Percentiles rank a stretch among this genome's conserved stretches.
Conservation (phyloP, 106 monocot genomes). For the Acorus calamus region DNA sequence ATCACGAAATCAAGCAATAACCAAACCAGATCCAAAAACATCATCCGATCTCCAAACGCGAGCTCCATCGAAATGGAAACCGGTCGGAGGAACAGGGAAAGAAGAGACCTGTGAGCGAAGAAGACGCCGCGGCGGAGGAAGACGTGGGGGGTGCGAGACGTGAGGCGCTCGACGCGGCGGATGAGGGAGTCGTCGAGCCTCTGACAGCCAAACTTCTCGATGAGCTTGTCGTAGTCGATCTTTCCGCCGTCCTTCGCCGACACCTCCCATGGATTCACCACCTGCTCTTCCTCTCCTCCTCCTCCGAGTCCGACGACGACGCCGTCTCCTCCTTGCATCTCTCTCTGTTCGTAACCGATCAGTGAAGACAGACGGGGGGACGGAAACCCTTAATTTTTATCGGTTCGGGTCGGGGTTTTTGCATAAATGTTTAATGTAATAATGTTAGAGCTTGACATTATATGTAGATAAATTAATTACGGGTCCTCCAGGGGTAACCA, state of each 20-base stretch:
- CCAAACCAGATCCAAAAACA: too few relatives aligned
- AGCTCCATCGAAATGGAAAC: too few relatives aligned
- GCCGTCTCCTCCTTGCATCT: not conserved
- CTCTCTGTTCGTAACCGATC: too few relatives aligned
- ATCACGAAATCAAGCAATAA: too few relatives aligned
- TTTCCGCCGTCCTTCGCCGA: conserved; percentile 76
- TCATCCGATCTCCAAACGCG: too few relatives aligned
- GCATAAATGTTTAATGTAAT: too few relatives aligned
- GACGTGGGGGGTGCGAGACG: conserved; percentile 65
- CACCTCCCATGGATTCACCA: conserved; percentile 94
- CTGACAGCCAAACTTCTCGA: conserved; percentile 95
- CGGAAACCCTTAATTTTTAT: too few relatives aligned
- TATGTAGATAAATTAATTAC: too few relatives aligned
- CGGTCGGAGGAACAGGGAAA: not conserved
- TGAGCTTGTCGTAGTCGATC: conserved; percentile 97
- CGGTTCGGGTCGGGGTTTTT: too few relatives aligned
- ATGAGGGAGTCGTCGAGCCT: conserved; percentile 47
- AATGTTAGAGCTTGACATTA: too few relatives aligned
- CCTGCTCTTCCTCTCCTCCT: conserved; percentile 35
- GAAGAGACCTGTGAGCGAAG: conserved; percentile 76
- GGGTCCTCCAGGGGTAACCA: too few relatives aligned
- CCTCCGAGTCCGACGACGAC: not conserved
- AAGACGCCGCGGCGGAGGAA: conserved; percentile 97
- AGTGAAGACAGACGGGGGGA: too few relatives aligned
- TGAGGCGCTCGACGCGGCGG: conserved; percentile 68